A percentile compares a stretch with the other conserved stretches of the same genome.
These are phyloP conservation scores for Acanthamoeba culbertsoni DNA, from an alignment of 208 protist species.

Conservation along the genomic window DNA sequence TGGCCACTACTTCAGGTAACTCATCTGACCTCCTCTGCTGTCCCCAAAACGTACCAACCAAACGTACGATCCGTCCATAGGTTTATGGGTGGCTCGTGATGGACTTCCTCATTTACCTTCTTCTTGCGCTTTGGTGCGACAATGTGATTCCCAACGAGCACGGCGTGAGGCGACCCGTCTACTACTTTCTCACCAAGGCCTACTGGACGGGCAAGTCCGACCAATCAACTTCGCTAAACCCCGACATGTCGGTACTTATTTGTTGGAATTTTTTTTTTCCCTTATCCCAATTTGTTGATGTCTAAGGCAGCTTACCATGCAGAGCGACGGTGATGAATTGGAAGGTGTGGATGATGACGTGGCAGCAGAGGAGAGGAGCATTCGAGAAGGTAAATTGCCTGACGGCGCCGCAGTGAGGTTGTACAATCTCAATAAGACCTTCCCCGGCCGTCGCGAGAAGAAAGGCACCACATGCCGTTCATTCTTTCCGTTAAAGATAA, in stretches of 20 bases:
- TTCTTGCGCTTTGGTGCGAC: conserved; percentile 41
- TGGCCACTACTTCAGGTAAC: conserved; percentile 32
- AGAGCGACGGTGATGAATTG: too few species aligned
- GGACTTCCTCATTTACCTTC: conserved; percentile 37
- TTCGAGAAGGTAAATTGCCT: background rate
- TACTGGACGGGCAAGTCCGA: conserved; percentile 63
- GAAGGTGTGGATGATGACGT: conserved; percentile 58
- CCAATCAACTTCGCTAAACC: background rate
- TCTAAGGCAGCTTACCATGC: background rate
- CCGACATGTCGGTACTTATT: background rate
- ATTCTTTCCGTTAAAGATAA: background rate
- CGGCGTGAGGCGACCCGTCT: background rate
- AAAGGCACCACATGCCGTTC: background rate
- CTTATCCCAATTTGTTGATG: background rate
- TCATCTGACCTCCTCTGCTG: too few species aligned
- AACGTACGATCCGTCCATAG: background rate
- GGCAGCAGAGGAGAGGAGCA: background rate
- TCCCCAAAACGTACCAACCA: background rate
- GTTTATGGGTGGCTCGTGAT: conserved; percentile 14
- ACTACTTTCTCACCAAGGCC: conserved; percentile 56
- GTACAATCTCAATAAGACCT: conserved; percentile 58
- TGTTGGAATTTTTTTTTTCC: background rate
- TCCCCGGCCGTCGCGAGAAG: background rate
- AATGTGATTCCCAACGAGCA: conserved; percentile 57
- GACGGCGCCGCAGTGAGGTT: conserved; percentile 54